Base-by-base conservation (phyloP, 257 asterid species). In the Solanum dulcamara region DNA sequence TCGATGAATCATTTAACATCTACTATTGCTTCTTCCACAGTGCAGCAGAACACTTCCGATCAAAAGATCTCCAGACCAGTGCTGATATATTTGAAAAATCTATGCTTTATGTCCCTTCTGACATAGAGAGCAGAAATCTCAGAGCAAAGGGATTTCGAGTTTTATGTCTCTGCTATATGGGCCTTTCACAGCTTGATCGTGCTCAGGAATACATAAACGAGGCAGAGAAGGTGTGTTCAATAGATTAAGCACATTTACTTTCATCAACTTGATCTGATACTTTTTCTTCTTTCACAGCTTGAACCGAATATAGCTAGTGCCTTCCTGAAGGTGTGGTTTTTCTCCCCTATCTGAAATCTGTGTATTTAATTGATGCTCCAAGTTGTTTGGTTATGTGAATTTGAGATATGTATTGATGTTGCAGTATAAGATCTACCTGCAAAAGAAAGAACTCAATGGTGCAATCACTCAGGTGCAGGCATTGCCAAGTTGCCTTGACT, bases 201-300 rank as follows among this genome's bases (percentile, higher is more conserved):
- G 98, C 99, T 89, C 93, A 95, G 91, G 99, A 97, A 89, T 97
- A 97, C 88, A 91, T 95, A 51, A 92, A 93, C 85, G 99, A 97
- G 91, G 98, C 99, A 86, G 99, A 92, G 74, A 97, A 94, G 98
- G 99, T 94, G 88, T 81, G 81, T 85, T 74, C 64, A 67, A 84
- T 46, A 40, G 22, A 51, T 72, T 55, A 26, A 81, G 70, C 71
- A 80, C 70, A 80, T 80, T 86, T 79, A n/a, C 46, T 84, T 11
- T 53, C 81, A 46, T 72, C 67, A 80, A 83, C 81, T 67, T 9
- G 86, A 20, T 84, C 81, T 84, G 62, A 84, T 84, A 84, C 64
- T 70, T 81, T 82, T 83, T 77, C 87, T 85, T 74, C 87, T 88
- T 91, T 55, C 90, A 94, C 99, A 97, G 99, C 90, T 97, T 88